Conservation (phyloP, 108 stramenopile species). For the Skeletonema potamos region DNA sequence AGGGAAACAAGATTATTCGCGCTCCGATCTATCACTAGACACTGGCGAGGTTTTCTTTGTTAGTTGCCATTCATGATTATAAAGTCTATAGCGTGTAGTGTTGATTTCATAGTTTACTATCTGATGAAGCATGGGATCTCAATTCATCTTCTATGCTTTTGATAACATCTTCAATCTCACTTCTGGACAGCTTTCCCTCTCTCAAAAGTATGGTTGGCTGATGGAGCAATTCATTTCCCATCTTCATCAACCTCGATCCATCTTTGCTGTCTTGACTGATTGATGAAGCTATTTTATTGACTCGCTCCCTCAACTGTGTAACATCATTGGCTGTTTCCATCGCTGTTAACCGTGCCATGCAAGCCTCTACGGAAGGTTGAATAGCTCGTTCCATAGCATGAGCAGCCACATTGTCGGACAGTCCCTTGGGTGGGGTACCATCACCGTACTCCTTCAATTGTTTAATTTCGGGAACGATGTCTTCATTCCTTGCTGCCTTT, state of each 20-base stretch:
- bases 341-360: slow-evolving; percentile 30
- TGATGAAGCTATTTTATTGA: slow-evolving; percentile 18
- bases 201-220: slow-evolving; percentile 56
- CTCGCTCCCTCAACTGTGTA: slow-evolving; percentile 24
- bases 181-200: slow-evolving; percentile 9
- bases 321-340: slow-evolving; percentile 29
- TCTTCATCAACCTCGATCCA: slow-evolving; percentile 15
- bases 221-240: slow-evolving; percentile 49
- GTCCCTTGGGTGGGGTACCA: slow-evolving; percentile 43
- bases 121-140: background rate
- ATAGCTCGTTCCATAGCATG: slow-evolving; percentile 51
- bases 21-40: slow-evolving; percentile 15
- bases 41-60: background rate
- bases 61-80: background rate
- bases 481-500: slow-evolving; percentile 67
- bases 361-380: slow-evolving; percentile 42
- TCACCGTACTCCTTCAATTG: slow-evolving; percentile 58
- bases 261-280: background rate
- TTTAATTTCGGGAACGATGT: slow-evolving; percentile 49
- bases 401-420: slow-evolving; percentile 13
- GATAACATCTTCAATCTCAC: slow-evolving; percentile 13
- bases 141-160: slow-evolving; percentile 18
- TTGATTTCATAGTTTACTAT: background rate
- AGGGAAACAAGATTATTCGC: slow-evolving; percentile 3
- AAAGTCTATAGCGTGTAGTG: background rate